Conservation (phyloP, 805 yeast species). For the Saccharomyces jurei region DNA sequence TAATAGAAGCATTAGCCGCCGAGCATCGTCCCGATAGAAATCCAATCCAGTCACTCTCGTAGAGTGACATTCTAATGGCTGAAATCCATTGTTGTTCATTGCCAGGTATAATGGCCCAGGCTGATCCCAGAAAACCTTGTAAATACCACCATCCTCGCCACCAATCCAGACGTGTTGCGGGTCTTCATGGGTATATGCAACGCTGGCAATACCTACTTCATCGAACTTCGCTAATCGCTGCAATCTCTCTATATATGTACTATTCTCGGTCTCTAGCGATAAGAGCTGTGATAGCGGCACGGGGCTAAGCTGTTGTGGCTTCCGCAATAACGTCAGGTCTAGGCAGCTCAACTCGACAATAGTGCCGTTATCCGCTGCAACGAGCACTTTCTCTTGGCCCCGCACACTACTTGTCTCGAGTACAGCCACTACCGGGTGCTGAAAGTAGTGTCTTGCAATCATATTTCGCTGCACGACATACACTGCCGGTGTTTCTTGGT, state of each 20-base stretch:
- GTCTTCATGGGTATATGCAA: conserved; percentile 16
- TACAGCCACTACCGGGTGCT: conserved; percentile 13
- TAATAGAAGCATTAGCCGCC: conserved; percentile 6
- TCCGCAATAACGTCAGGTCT: conserved; percentile 9
- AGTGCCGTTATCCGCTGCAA: conserved; percentile 11
- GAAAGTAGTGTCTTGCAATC: conserved; percentile 13
- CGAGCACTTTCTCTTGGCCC: conserved; percentile 9
- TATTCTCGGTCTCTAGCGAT: not conserved
- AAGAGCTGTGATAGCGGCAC: not conserved
- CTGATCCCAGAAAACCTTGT: conserved; percentile 12
- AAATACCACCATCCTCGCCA: conserved; percentile 25
- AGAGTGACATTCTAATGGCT: conserved; percentile 16
- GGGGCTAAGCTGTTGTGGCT: not conserved
- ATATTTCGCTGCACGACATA: conserved; percentile 11
- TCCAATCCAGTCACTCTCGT: conserved; percentile 14
- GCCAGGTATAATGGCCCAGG: conserved; percentile 5
- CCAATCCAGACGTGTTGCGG: conserved; percentile 18
- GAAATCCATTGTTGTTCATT: conserved; percentile 16
- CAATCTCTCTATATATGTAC: conserved; percentile 7
- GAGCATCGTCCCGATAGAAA: conserved; percentile 7
- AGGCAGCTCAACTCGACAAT: conserved; percentile 15
- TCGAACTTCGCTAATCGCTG: conserved; percentile 10
- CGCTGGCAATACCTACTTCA: conserved; percentile 11
- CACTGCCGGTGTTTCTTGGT: not conserved
- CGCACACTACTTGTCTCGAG: not conserved